Base-by-base conservation (phyloP, 441 rosid genomes). In the Brassica balearica region DNA sequence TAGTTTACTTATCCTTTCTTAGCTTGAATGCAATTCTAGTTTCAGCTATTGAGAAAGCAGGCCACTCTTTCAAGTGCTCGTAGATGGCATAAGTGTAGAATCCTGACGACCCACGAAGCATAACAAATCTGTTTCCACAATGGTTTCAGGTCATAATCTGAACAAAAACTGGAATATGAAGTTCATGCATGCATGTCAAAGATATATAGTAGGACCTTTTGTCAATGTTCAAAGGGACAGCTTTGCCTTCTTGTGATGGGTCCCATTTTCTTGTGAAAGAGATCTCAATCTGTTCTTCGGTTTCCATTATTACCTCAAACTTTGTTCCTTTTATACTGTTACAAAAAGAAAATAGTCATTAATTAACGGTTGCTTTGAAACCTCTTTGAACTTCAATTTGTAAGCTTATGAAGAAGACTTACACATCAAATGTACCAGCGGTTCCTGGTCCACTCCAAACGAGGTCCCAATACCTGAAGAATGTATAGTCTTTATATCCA, bases 381-480 rank as follows among this genome's bases (percentile, higher is more conserved):
- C n/a, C 29, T 46, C 8, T 1, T 2, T 1, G 34, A 27, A 15
- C 11, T 69, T 5, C 19, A 46, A 8, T 3, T 60, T 58, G 12
- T 64, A 15, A 65, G 48, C 12, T 55, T 1, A 48, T 8, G 5
- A 17, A 68, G 4, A 69, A 29, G 46, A 69, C 90, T 58, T 85
- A 91, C 93, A 85, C 86, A 74, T 89, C 92, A 61, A 86, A 86
- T 62, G 56, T 73, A 69, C 98, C 96, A 19, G 82, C 77, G 17
- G 87, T 88, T 70, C 92, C 85, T 56, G 88, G 79, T 55, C 85
- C 70, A 69, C 79, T 82, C 99, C 99, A 95, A 2, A 91, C 99
- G 5, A 95, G 89, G 79, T 95, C 99, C 99, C 99, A 95, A 64
- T 93, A 95, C 86, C 99, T 91, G 27, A 73, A 82, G 8, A 69